Evolutionary conservation across 768 basidiomycete genomes (phyloP), one percentile per base, ranked within the genome.

Genomic region (Psilocybe sp.): DNA sequence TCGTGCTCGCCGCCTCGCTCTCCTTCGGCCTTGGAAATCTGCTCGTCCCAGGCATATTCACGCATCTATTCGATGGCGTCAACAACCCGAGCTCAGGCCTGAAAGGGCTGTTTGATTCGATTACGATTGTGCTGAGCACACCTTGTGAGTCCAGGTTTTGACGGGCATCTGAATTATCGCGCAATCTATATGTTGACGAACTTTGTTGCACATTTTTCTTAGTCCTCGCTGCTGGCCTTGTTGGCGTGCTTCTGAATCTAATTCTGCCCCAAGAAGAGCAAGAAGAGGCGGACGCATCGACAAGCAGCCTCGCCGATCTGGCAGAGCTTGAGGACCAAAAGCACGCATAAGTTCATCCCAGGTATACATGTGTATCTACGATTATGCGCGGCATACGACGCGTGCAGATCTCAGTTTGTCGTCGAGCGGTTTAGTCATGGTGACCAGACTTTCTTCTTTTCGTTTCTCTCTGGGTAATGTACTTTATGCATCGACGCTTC

Each of bases 61-160:
- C 78, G 1, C 78, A 85, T 60, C 69, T 91, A 18, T 90, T 90
- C 50, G 82, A 85, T 35, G 67, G 78, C 16, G 82, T 89, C 2
- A 58, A 61, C 0, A 67, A 75, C 46, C 71, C 79, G 6, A 79
- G 61, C 50, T 69, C 64, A n/a, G 85, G 81, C 0, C 66, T 91
- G 16, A 66, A 75, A 51, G 87, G 89, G 1, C 70, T 92, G 40
- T 78, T 92, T 47, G 72, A 81, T 58, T 85, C 85, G 4, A 88
- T 92, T 51, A 84, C 85, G 20, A 92, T 92, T 60, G 69, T 92
- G 35, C 63, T 92, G 52, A 83, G 80, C 52, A 91, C 89, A 1
- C 90, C 89, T 16, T 92, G 89, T 89, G 64, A 73, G 85, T 60
- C 23, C 39, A 10, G 34, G 4, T 53, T 49, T 19, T 15, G 10